Conservation (phyloP, 306 rosid genomes). For the Argentina anserina region DNA sequence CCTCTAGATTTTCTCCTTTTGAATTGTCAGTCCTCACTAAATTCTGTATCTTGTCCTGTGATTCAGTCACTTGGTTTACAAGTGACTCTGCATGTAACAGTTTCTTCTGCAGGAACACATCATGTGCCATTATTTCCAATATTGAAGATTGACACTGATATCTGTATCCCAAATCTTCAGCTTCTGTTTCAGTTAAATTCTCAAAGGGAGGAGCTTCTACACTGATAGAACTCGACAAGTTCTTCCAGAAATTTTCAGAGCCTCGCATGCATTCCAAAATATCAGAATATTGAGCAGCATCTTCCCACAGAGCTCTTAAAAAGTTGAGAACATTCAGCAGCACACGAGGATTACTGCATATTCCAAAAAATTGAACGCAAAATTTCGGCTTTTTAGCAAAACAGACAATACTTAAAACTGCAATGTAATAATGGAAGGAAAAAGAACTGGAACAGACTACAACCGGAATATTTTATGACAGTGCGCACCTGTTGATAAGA, state of each 20-base stretch:
- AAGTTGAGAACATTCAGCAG: constrained; percentile 73
- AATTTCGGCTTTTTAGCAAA: constrained; percentile 1
- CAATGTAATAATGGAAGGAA: constrained; percentile 10
- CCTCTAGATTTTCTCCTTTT: constrained; percentile 37
- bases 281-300: constrained; percentile 57
- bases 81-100: constrained; percentile 60
- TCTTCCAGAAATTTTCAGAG: constrained; percentile 55
- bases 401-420: constrained; percentile 1
- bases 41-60: constrained; percentile 44
- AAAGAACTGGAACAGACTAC: not conserved
- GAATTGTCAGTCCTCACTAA: constrained; percentile 40
- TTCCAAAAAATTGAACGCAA: constrained; percentile 15
- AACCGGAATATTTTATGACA: constrained; percentile 10
- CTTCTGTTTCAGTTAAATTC: constrained; percentile 42
- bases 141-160: constrained; percentile 69
- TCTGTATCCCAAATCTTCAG: constrained; percentile 46
- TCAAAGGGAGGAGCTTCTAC: constrained; percentile 35
- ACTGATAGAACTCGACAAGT: constrained; percentile 46
- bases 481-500: constrained; percentile 52
- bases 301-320: constrained; percentile 79
- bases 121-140: constrained; percentile 68
- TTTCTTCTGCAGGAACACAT: constrained; percentile 76
- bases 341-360: constrained; percentile 61
- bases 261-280: constrained; percentile 58
- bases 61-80: constrained; percentile 48